Evolutionary conservation across 2,329 filamentous ascomycete species (phyloP).

Genomic region (Fusarium sulawesiense): DNA sequence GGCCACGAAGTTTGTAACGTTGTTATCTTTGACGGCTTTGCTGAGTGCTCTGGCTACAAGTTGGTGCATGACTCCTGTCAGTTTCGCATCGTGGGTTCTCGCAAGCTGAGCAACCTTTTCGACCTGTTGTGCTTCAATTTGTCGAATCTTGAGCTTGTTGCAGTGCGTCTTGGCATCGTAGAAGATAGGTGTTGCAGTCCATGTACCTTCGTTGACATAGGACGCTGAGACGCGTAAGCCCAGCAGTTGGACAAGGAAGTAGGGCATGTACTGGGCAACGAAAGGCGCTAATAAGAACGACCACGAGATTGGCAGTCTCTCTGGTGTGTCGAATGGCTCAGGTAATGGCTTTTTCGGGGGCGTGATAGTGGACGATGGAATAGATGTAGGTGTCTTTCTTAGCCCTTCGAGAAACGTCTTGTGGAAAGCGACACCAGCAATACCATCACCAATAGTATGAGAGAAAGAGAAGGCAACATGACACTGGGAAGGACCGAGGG

Average conservation of each 20-base stretch:
- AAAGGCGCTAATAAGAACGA: constrained; percentile 38
- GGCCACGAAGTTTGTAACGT: constrained; percentile 41
- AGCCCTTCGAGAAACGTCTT: constrained; percentile 35
- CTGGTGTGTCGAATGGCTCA: constrained; percentile 38
- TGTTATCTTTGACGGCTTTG: constrained; percentile 21
- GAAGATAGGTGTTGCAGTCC: constrained; percentile 32
- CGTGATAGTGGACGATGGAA: background rate
- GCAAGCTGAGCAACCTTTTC: constrained; percentile 16
- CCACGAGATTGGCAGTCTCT: constrained; percentile 43
- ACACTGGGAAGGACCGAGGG: constrained; percentile 15
- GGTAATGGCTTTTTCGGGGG: constrained; percentile 21
- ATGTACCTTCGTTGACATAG: constrained; percentile 31
- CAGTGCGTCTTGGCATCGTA: constrained; percentile 15
- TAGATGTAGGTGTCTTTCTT: background rate
- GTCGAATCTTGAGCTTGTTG: constrained; percentile 31
- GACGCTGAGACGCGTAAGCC: constrained; percentile 30
- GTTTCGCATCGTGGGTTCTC: constrained; percentile 35
- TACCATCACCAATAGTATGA: constrained; percentile 42
- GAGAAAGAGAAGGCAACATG: constrained; percentile 41
- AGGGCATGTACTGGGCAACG: constrained; percentile 29
- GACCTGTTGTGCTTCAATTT: constrained; percentile 25
- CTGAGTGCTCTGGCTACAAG: constrained; percentile 41
- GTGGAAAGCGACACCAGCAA: constrained; percentile 39
- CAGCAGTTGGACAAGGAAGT: constrained; percentile 25
- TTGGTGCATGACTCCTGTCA: constrained; percentile 37